Percentiles rank a stretch among this genome's conserved stretches.
phyloP scores from a whole-genome alignment of 345 rosid genomes.

The Luvunga scandens region DNA sequence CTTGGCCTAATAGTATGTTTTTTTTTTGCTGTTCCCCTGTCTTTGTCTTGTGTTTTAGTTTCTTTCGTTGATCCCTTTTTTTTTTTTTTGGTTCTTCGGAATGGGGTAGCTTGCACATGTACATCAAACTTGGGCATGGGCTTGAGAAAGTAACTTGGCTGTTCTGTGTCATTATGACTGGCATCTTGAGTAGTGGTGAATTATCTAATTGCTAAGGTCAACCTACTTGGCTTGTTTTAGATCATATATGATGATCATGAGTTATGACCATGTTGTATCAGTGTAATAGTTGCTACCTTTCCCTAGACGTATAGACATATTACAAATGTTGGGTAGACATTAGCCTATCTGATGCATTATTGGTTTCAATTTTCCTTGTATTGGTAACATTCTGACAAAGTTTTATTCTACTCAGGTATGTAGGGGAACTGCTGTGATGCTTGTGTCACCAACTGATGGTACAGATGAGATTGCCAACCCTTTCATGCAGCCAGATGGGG shows the following conservation, averaged over 20 bases:
- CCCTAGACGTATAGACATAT: neutral
- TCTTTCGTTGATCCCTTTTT: neutral
- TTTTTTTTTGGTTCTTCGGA: neutral
- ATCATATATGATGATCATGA: neutral
- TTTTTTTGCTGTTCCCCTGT: neutral
- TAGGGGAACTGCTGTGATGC: conserved; percentile 98
- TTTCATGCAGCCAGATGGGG: conserved; percentile 81
- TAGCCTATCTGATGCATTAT: neutral
- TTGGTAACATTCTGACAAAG: neutral
- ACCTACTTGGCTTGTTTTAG: neutral
- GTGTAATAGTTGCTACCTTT: neutral
- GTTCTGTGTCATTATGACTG: neutral
- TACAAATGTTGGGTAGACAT: neutral
- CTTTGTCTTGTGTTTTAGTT: neutral
- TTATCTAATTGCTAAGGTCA: neutral
- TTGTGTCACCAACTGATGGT: conserved; percentile 96
- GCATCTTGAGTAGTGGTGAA: neutral
- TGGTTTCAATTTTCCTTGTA: neutral
- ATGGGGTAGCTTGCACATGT: neutral
- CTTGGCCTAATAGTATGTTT: conserved; percentile 83
- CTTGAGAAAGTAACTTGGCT: neutral
- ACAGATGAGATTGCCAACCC: conserved; percentile 99
- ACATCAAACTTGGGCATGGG: neutral
- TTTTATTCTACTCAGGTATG: conserved; percentile 58
- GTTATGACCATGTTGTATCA: neutral